Evolutionary conservation across 345 rosid species (phyloP), one percentile per base, ranked within the genome.

Genomic region (Salix suchowensis): DNA sequence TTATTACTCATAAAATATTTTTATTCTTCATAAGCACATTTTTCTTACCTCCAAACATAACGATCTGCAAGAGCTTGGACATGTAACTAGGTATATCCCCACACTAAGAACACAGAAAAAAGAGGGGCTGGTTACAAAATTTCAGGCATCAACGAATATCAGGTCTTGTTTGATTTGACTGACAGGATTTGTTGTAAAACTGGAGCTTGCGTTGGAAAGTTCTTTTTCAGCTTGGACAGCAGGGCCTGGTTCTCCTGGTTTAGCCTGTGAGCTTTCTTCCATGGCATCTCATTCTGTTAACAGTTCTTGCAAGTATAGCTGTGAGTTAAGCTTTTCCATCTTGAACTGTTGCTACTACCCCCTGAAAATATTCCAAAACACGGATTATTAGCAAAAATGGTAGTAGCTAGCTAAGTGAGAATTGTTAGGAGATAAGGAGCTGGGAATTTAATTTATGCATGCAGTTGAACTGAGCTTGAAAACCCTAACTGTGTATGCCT

Each of bases 241-340:
- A 85, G 72, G 30, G 83, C 81, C 81, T 87, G 83, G 70, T 88
- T 86, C 85, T 88, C 88, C 76, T 85, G 81, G 65, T 80, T 78
- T 24, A 88, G 91, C 77, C 77, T 81, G 34, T 86, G 81, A 52
- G 88, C 88, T 71, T 79, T 85, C 79, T 70, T 84, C 87, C 88
- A 74, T 39, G 85, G 84, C 82, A 74, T 78, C 82, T 87, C 85
- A 40, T 86, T 90, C 77, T 90, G 86, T 26, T 82, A 76, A 62
- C 80, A 84, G 86, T 87, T 87, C 82, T 34, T 86, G 82, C 86
- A 84, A 44, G 76, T 79, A 82, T 23, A 88, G 76, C 69, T 82
- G 74, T 11, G 85, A 68, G 86, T 85, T 90, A 44, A 70, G 67
- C 82, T 84, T 80, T 44, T 88, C 89, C 94, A 88, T 86, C 13